phyloP scores from a whole-genome alignment of 164 flowering plant genomes.

The grape (Vitis vinifera) region DNA sequence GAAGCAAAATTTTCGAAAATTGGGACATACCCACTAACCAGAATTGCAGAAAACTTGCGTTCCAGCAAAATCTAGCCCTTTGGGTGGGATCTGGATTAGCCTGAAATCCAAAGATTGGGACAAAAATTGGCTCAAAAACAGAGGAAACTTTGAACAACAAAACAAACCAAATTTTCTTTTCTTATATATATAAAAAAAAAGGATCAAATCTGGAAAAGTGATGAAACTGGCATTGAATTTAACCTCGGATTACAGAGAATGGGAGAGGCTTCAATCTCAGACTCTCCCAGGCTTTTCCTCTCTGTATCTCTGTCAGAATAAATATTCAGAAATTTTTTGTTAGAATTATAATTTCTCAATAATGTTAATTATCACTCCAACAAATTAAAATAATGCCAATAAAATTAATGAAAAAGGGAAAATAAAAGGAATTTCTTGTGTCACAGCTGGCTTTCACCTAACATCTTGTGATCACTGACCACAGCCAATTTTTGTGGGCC shows the following conservation, averaged over 20 bases:
- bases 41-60: not conserved
- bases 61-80: not conserved
- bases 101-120: not conserved
- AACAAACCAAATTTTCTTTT: too few species aligned
- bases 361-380: too few species aligned
- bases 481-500: too few species aligned
- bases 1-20: slow-evolving; percentile 7
- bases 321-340: too few species aligned
- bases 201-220: not conserved
- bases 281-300: not conserved
- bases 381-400: too few species aligned
- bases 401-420: too few species aligned
- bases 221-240: not conserved
- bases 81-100: not conserved
- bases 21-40: slow-evolving; percentile 2
- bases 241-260: not conserved
- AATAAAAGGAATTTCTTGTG: too few species aligned
- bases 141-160: not conserved
- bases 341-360: too few species aligned
- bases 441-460: too few species aligned
- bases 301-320: not conserved
- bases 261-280: not conserved
- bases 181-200: too few species aligned
- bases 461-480: too few species aligned
- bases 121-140: not conserved